Evolutionary conservation across 2,329 filamentous ascomycete genomes (phyloP), one percentile per base, ranked within the genome.

Genomic region (Ceratocystis alfenasii): DNA sequence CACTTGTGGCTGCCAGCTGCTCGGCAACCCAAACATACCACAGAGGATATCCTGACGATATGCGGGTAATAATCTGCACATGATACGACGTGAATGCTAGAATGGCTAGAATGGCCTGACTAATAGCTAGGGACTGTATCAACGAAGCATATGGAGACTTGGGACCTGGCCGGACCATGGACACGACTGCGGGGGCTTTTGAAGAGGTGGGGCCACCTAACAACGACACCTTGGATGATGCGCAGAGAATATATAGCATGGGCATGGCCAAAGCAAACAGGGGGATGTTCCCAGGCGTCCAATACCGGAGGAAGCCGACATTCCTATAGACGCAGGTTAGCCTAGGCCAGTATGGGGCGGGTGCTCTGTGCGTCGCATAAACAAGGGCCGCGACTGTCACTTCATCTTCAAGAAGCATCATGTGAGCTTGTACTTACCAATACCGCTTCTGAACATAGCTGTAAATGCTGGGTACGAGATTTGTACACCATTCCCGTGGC

Each of bases 21-120:
- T 75, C 76, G 0, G 88, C 89, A 48, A 95, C 74, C 79, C 87
- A 90, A 80, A 88, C 87, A 73, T 96, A 94, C 90, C 91, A 96
- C 20, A 94, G 76, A 1, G 91, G 89, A 74, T 93, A 96, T 0
- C 87, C 93, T 0, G 92, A 96, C 1, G 90, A 87, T 17, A 99
- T 81, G 28, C 94, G 84, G 57, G 88, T 95, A 71, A 97, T 87
- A 70, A 99, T 95, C 75, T 99, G 94, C 30, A 96, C 88, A 73
- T 99, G 94, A 72, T 95, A 95, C 69, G 79, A 90, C 12, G 87
- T 90, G 22, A 92, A 75, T 22, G 90, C 89, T 67, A 93, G 74
- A 1, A 83, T 68, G 1, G 87, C 86, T 20, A 99, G 78, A 2
- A 92, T 66, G 0, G 88, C 75, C 74, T 99, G 93, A 3, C 84